phyloP scores from a whole-genome alignment of 805 yeast genomes.

The Kregervanrija delftensis region DNA sequence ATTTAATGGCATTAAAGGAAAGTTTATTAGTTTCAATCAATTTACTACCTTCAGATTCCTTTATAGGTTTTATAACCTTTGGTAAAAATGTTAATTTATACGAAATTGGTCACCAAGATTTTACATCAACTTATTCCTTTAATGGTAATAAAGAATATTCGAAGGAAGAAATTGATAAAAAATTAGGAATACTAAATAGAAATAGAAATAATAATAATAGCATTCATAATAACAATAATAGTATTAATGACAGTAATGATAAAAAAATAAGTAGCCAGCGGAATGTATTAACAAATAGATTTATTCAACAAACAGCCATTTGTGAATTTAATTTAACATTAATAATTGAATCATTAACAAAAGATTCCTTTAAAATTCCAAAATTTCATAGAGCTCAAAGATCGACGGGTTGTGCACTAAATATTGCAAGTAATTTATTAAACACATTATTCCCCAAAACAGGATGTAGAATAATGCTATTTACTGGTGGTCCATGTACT shows the following conservation, averaged over 20 bases:
- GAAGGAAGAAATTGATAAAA: slow-evolving; percentile 37
- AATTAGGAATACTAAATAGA: slow-evolving; percentile 37
- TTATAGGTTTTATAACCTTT: slow-evolving; percentile 51
- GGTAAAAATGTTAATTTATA: slow-evolving; percentile 57
- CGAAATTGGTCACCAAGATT: slow-evolving; percentile 36
- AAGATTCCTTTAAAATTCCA: slow-evolving; percentile 43
- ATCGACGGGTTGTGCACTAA: slow-evolving; percentile 55
- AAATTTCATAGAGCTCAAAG: slow-evolving; percentile 43
- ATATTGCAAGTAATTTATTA: slow-evolving; percentile 36
- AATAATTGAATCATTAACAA: slow-evolving; percentile 41
- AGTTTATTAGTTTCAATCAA: slow-evolving; percentile 36
- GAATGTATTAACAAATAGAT: slow-evolving; percentile 30
- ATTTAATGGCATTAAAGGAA: slow-evolving; percentile 42
- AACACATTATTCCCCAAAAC: slow-evolving; percentile 35
- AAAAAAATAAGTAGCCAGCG: slow-evolving; percentile 4
- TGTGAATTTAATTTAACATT: slow-evolving; percentile 45
- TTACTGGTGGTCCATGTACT: slow-evolving; percentile 61
- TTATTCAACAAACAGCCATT: slow-evolving; percentile 39
- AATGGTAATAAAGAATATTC: slow-evolving; percentile 51
- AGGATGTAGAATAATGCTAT: slow-evolving; percentile 49
- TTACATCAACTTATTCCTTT: slow-evolving; percentile 35
- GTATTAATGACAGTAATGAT: slow-evolving; percentile 3
- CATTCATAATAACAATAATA: not conserved
- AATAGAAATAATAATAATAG: slow-evolving; percentile 16
- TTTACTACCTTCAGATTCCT: slow-evolving; percentile 43